Base-by-base conservation (phyloP, 2,329 filamentous ascomycete genomes). In the Calonectria hawksworthii region DNA sequence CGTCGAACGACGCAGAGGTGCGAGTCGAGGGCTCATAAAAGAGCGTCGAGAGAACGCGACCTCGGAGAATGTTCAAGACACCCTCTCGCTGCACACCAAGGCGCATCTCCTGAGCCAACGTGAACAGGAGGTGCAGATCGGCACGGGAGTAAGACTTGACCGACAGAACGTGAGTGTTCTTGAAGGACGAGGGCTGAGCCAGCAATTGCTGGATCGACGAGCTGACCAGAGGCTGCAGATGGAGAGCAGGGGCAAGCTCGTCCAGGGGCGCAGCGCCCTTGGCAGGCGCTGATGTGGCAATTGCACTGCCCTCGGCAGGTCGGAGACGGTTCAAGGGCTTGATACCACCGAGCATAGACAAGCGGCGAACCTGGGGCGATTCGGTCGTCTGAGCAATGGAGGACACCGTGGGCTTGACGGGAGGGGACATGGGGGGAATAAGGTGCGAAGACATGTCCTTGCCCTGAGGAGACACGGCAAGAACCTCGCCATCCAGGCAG, bases 21-120 rank as follows among this genome's bases (percentile, higher is more conserved):
- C 97, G 92, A 3, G 97, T 99, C 0, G 96, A 99, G 2, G 97
- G 97, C 89, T 99, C 97, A 86, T 96, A 99, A 91, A 99, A 99
- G 88, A 99, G 92, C 2, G 95, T 97, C 87, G 94, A 95, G 47
- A 99, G 90, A 16, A 99, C 92, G 59, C 94, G 93, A 34, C 96
- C 96, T 81, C 94, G 95, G 75, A 99, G 92, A 72, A 98, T 90
- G 82, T 97, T 94, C 66, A 99, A 90, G 36, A 97, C 94, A 74
- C 97, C 97, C 81, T 98, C 94, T 65, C 96, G 94, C 87, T 99
- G 95, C 36, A 98, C 97, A 69, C 96, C 96, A 23, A 98, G 91
- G 36, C 96, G 94, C 96, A 99, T 99, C 87, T 99, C 97, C 85
- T 98, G 95, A 1, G 97, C 97, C 65, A 99, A 94, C 10, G 96